Base-by-base conservation (phyloP, 495 filamentous ascomycete species). In the Penicillium cataractarum region DNA sequence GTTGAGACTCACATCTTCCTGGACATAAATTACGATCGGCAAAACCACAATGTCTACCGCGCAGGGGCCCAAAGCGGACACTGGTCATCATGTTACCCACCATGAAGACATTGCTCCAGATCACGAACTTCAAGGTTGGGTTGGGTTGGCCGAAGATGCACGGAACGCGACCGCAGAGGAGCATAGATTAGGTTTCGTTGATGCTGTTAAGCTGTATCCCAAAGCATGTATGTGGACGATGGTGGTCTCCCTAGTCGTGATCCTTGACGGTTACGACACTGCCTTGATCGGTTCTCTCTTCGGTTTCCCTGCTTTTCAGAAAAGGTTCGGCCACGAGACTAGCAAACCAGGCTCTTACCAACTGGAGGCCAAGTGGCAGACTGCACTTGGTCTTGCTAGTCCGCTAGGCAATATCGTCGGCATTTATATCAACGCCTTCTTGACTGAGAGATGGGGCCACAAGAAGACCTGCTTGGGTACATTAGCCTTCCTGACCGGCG, bases 361-460 rank as follows among this genome's bases (percentile, higher is more conserved):
- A 51, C 57, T 59, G 74, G 62, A 65, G 79, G 7, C 51, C 77
- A 6, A 72, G 84, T 42, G 87, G 86, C 44, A 70, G 73, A 3
- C 90, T 87, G 72, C 80, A 89, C 63, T 78, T 90, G n/a, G 76
- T 87, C 19, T 87, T 88, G n/a, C 55, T 64, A 65, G 75, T 71
- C 70, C 53, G 35, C 66, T 54, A 29, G 32, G 75, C 90, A 64
- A 82, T 79, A 22, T 84, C 77, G 15, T 90, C 87, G 77, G 89
- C 82, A 22, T 77, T 85, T 26, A 86, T 91, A 88, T 90, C 74
- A 91, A 91, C 77, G 89, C 87, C 3, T 87, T 88, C 4, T 82
- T 87, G 48, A 87, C 80, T 62, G 83, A 90, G 15, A 77, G 85
- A 59, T 54, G 51, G 51, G 51, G 51, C 31, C 51, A 54, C 27